A percentile compares a stretch with the other conserved stretches of the same genome.
Conservation (phyloP, 352 stramenopile species). For the Pythium insidiosum region DNA sequence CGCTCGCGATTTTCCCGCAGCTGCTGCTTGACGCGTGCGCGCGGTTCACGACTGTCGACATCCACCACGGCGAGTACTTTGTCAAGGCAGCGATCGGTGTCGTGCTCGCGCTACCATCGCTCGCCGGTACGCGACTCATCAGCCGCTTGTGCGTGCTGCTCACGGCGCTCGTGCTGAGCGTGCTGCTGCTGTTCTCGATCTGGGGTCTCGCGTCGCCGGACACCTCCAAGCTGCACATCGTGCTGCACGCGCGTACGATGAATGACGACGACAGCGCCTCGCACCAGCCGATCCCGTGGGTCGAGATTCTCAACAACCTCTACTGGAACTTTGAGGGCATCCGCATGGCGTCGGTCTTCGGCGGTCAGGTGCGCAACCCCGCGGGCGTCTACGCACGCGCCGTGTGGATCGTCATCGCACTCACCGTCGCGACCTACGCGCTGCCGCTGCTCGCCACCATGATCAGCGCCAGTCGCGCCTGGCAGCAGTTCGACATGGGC, state of each 20-base stretch:
- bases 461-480: constrained; percentile 37
- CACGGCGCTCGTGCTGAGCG: constrained; percentile 3
- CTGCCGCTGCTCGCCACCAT: constrained; percentile 85
- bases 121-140: constrained; percentile 15
- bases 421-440: constrained; percentile 81
- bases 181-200: constrained; percentile 11
- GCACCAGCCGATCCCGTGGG: constrained; percentile 48
- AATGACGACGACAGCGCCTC: neutral
- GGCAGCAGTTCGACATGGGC: constrained; percentile 74
- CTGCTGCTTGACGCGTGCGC: constrained; percentile 5
- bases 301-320: constrained; percentile 87
- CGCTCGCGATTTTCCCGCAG: constrained; percentile 50
- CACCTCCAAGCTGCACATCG: too few relatives aligned
- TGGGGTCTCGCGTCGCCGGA: constrained; percentile 8
- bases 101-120: constrained; percentile 2
- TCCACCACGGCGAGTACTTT: too few relatives aligned
- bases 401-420: constrained; percentile 66
- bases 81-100: constrained; percentile 8
- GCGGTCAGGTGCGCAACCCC: constrained; percentile 85
- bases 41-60: neutral
- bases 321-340: constrained; percentile 96
- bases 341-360: constrained; percentile 87
- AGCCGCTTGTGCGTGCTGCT: constrained; percentile 9
- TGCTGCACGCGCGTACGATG: too few relatives aligned
- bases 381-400: constrained; percentile 74